Evolutionary conservation across 2,329 filamentous ascomycete species (phyloP).

Genomic region (Neocucurbitaria cava): DNA sequence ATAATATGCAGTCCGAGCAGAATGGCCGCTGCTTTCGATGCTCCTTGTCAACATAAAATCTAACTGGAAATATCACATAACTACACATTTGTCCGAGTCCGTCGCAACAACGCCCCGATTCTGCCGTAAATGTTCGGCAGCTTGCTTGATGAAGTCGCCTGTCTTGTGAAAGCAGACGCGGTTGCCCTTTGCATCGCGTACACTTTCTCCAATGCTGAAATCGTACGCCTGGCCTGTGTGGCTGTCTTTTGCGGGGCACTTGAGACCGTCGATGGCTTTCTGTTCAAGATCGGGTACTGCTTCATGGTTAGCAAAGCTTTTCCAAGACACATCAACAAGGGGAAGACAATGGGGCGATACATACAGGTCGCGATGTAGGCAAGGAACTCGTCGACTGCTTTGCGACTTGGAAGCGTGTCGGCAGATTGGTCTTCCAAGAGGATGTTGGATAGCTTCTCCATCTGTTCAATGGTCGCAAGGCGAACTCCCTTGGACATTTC

Average conservation of each 20-base stretch:
- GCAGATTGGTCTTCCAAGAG: constrained; percentile 38
- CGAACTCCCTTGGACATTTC: constrained; percentile 44
- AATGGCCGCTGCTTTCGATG: neutral
- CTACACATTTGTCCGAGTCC: constrained; percentile 22
- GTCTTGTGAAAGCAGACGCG: constrained; percentile 45
- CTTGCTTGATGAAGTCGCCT: constrained; percentile 46
- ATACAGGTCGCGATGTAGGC: constrained; percentile 43
- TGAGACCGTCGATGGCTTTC: constrained; percentile 38
- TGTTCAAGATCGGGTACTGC: constrained; percentile 37
- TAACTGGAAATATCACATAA: constrained; percentile 22
- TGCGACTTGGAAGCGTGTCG: constrained; percentile 37
- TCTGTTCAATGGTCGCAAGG: constrained; percentile 33
- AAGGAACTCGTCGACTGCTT: constrained; percentile 42
- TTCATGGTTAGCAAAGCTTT: constrained; percentile 1
- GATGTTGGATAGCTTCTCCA: constrained; percentile 36
- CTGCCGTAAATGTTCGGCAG: constrained; percentile 35
- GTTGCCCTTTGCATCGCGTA: constrained; percentile 44
- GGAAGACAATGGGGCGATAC: constrained; percentile 3
- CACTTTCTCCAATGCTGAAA: constrained; percentile 40
- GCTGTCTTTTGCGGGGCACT: constrained; percentile 40
- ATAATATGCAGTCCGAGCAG: too few relatives aligned
- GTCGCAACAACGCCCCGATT: constrained; percentile 30
- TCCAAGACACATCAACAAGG: neutral
- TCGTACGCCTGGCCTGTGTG: constrained; percentile 45
- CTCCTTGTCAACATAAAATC: neutral